Base-by-base conservation (phyloP, 129 eudicot species). In the Flaveria brownii region DNA sequence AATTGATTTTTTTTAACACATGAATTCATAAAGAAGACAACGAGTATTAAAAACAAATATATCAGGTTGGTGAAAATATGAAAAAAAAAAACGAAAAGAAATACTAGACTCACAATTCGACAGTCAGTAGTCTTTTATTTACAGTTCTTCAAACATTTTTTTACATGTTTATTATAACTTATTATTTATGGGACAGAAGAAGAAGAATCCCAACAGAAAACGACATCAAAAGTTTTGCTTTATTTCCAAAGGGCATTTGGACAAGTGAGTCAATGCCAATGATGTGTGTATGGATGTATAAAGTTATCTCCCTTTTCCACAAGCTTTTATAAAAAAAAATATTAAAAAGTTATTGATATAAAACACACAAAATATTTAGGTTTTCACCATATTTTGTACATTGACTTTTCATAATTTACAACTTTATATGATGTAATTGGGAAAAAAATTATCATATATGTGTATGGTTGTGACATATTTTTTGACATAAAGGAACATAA, bases 181-280 rank as follows among this genome's bases (percentile, higher is more conserved):
- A 25, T 15, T 36, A 62, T 45, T 28, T 66, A 15, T 30, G 33
- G 20, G 62, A 13, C 22, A 11, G 79, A 65, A 62, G 82, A 68
- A 67, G 79, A 77, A 74, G 76, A 78, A 78, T 77, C 76, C 70
- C 33, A 72, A 15, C 49, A 78, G 78, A 72, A 71, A 66, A 68
- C 57, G 79, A 82, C 78, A 77, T 47, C 41, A 79, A 78, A 76
- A 83, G 68, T 70, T 69, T 67, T 30, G 67, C 52, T 75, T 65
- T 81, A 59, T 79, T 71, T 82, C 70, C 79, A 70, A 75, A 75
- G 82, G 51, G 85, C 76, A 78, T 82, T 85, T 70, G 86, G 88
- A 85, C 88, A 85, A 85, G 54, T n/a, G 70, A 85, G 88, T 85
- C 86, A 78, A 85, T 85, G 84, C 88, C 88, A 85, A 78, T 85